A percentile compares a stretch with the other conserved stretches of the same genome.
These are phyloP conservation scores for Dioscorea zingiberensis DNA, from an alignment of 106 monocot genomes.

Conservation along the genomic window DNA sequence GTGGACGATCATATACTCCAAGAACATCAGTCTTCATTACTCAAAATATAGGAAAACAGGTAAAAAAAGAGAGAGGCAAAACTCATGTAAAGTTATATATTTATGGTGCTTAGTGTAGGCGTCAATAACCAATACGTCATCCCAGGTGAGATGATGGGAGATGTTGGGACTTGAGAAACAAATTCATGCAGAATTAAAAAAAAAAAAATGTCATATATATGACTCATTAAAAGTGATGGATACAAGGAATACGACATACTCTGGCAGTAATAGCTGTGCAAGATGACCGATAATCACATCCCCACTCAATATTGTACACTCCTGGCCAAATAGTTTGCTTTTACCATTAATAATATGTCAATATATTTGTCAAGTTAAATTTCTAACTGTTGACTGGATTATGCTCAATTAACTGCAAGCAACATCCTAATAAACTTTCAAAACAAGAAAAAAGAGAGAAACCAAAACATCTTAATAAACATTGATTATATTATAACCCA, in stretches of 20 bases:
- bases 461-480: too few species aligned
- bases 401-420: background rate
- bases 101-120: too few species aligned
- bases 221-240: conserved; percentile 18
- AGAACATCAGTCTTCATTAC: conserved; percentile 76
- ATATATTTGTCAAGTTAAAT: background rate
- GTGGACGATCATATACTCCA: conserved; percentile 91
- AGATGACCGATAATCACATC: conserved; percentile 95
- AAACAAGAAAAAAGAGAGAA: too few species aligned
- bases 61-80: too few species aligned
- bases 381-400: background rate
- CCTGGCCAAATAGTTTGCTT: conserved; percentile 41
- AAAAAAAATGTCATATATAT: too few species aligned
- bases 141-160: too few species aligned
- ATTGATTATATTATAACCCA: background rate
- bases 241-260: conserved; percentile 97
- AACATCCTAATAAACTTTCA: background rate
- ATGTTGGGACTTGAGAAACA: too few species aligned
- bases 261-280: conserved; percentile 56
- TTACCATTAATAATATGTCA: conserved; percentile 15
- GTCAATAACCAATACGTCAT: too few species aligned
- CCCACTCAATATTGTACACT: conserved; percentile 89
- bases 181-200: too few species aligned
- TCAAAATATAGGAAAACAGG: conserved; percentile 14
- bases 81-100: too few species aligned